A percentile compares a stretch with the other conserved stretches of the same genome.
Evolutionary conservation across 306 rosid genomes (phyloP).

Genomic region (Glycine tomentella): DNA sequence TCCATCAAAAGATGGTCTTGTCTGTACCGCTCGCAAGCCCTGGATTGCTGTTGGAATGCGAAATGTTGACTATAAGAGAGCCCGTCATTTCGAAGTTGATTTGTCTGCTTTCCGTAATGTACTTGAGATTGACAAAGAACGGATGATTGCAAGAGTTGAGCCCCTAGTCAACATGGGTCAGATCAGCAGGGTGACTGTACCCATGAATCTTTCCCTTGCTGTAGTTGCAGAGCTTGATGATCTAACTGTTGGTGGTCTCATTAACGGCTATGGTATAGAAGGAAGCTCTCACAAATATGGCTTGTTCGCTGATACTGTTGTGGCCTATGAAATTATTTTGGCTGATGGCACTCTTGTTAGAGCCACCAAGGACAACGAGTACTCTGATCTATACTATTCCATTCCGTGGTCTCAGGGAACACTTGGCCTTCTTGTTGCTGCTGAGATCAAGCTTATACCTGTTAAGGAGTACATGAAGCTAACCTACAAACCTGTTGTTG

Average conservation of each 20-base stretch:
- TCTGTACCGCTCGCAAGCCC: constrained; percentile 96
- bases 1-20: constrained; percentile 90
- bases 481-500: constrained; percentile 80
- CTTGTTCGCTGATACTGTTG: constrained; percentile 90
- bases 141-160: constrained; percentile 92
- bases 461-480: constrained; percentile 93
- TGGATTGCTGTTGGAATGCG: constrained; percentile 99
- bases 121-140: constrained; percentile 72
- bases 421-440: constrained; percentile 92
- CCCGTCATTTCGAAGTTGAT: constrained; percentile 96
- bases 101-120: constrained; percentile 83
- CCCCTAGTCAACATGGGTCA: constrained; percentile 99
- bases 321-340: constrained; percentile 83
- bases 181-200: constrained; percentile 82
- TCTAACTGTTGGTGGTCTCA: constrained; percentile 99
- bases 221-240: constrained; percentile 98
- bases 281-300: constrained; percentile 97
- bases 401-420: constrained; percentile 99
- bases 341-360: constrained; percentile 95
- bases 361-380: constrained; percentile 91
- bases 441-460: constrained; percentile 88
- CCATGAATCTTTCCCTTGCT: constrained; percentile 89
- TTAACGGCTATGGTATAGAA: constrained; percentile 96
- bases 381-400: constrained; percentile 82
- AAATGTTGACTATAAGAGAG: constrained; percentile 96